phyloP scores from a whole-genome alignment of 176 grass and related monocot species.

The barley (Hordeum vulgare) region DNA sequence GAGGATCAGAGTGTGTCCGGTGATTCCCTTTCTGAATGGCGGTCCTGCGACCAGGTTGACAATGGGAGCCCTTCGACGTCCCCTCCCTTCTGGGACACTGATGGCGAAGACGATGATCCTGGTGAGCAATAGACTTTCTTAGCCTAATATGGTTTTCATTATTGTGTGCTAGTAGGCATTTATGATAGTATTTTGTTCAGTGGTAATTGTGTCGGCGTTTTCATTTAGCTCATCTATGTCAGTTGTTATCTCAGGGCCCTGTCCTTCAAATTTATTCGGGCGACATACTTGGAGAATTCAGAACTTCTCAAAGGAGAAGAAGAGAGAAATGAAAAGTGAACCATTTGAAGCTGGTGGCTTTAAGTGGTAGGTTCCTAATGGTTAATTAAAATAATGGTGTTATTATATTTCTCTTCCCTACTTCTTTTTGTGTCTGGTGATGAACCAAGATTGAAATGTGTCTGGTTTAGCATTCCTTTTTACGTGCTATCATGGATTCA shows the following conservation, averaged over 20 bases:
- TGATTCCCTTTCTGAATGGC: conserved; percentile 48
- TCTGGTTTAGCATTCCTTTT: not conserved
- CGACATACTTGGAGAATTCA: conserved; percentile 89
- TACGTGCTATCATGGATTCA: not conserved
- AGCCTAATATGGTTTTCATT: not conserved
- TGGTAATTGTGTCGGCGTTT: conserved; percentile 7
- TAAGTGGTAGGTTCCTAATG: conserved; percentile 57
- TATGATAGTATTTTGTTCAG: conserved; percentile 8
- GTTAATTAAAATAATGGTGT: conserved; percentile 25
- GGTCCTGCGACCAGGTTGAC: conserved; percentile 54
- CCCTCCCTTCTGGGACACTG: conserved; percentile 64
- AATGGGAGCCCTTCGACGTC: conserved; percentile 74
- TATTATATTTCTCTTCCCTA: not conserved
- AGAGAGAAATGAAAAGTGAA: conserved; percentile 91
- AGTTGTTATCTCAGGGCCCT: conserved; percentile 52
- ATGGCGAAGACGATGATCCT: conserved; percentile 56
- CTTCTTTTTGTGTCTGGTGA: conserved; percentile 8
- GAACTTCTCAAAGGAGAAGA: conserved; percentile 84
- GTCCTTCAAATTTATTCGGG: conserved; percentile 70
- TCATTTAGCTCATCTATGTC: conserved; percentile 22
- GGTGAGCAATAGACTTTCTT: conserved; percentile 11
- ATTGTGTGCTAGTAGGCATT: not conserved
- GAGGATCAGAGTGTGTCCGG: conserved; percentile 20
- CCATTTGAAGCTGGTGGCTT: conserved; percentile 94
- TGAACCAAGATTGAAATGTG: not conserved